These are phyloP conservation scores for Alternaria rosae DNA, from an alignment of 2,329 filamentous ascomycete genomes.

Conservation along the genomic window DNA sequence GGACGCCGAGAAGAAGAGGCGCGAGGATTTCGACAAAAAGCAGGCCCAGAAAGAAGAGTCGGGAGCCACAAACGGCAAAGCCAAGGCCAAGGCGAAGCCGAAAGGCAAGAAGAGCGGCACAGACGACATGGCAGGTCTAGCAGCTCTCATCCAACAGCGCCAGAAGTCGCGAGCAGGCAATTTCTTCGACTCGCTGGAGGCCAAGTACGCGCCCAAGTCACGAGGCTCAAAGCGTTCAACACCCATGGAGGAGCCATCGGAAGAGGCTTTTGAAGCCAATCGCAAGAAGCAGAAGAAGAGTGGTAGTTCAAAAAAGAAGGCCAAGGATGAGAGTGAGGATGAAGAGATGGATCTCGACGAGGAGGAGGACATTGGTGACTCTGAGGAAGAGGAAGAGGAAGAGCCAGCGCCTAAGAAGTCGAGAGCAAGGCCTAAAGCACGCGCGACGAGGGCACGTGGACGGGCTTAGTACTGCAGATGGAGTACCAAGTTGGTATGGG, in stretches of 20 bases:
- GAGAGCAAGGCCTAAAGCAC: constrained; percentile 24
- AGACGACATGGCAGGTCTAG: constrained; percentile 46
- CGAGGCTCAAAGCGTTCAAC: constrained; percentile 56
- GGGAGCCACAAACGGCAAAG: constrained; percentile 35
- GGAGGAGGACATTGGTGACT: constrained; percentile 39
- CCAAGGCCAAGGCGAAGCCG: constrained; percentile 49
- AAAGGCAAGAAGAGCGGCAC: constrained; percentile 52
- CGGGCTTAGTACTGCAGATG: constrained; percentile 19
- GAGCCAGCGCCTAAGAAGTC: constrained; percentile 27
- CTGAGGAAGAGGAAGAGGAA: constrained; percentile 34
- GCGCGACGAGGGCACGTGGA: constrained; percentile 24
- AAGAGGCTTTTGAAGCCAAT: constrained; percentile 64
- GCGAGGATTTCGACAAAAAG: constrained; percentile 58
- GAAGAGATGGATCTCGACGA: constrained; percentile 31
- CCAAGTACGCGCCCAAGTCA: constrained; percentile 46
- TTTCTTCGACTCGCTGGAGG: constrained; percentile 47
- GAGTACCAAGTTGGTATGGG: no score
- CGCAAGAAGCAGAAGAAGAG: constrained; percentile 38
- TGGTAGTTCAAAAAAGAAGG: constrained; percentile 27
- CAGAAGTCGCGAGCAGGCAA: constrained; percentile 45
- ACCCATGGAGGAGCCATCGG: constrained; percentile 63
- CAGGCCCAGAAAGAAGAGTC: constrained; percentile 66
- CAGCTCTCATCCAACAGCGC: constrained; percentile 48
- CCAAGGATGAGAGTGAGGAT: constrained; percentile 26
- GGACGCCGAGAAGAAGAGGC: constrained; percentile 45